Evolutionary conservation across 495 filamentous ascomycete species (phyloP), one percentile per base, ranked within the genome.

Genomic region (Annulohypoxylon stygium): DNA sequence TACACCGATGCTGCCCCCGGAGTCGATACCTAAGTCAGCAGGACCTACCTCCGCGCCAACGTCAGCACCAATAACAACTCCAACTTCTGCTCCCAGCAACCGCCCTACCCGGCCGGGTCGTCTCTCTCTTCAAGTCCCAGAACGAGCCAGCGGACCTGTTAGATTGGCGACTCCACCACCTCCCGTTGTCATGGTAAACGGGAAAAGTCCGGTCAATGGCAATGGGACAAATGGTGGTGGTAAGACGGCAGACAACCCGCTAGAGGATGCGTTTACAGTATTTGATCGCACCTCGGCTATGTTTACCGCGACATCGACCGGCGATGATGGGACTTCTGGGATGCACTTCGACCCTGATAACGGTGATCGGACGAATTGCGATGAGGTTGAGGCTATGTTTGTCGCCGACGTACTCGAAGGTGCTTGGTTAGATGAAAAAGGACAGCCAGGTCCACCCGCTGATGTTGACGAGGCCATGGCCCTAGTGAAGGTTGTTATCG

Each of bases 91-190:
- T 67, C 57, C 65, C 8, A 25, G 62, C 61, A 7, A 59, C 58
- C 69, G 71, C 23, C 81, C 20, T 67, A 75, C 48, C 70, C 81
- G 61, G 75, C 87, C 73, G 78, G 88, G 78, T 78, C 85, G 90
- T 57, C 85, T 97, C 20, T 92, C 92, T 47, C 83, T 97, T 2
- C 94, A 96, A 77, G 94, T 97, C 8, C 94, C 94, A 1, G 87
- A 90, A 76, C 88, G 92, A 66, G 81, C 88, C 9, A 91, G 93
- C 2, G 92, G 89, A 0, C 87, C 92, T 9, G 91, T 97, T 1
- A 86, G 93, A 18, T 88, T 96, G 18, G 93, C 93, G 0, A 95
- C 93, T 0, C 93, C 93, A 8, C 91, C 91, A 18, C 78, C 79
- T 9, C 79, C 82, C 0, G 86, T 88, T 9, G 79, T 93, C 0